Evolutionary conservation across 352 stramenopile genomes (phyloP).

Genomic region (Globisporangium lucens): DNA sequence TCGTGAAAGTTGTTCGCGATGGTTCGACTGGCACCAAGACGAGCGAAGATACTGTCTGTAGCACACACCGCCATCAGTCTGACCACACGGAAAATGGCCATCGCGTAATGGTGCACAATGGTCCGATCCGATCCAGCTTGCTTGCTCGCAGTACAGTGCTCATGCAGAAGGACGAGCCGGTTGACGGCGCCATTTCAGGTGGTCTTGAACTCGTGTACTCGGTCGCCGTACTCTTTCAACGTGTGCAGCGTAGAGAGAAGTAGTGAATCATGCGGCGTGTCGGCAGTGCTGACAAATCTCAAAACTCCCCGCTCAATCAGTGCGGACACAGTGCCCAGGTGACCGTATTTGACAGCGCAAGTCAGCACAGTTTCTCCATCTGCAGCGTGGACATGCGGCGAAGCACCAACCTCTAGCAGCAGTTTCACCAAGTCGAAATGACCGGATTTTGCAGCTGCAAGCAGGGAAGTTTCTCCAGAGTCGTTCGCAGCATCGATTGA

Average conservation of each 20-base stretch:
- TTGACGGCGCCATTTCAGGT: background rate
- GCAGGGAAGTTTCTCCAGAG: background rate
- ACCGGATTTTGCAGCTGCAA: background rate
- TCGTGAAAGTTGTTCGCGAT: background rate
- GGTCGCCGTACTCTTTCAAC: background rate
- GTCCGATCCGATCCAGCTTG: background rate
- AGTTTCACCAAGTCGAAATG: background rate
- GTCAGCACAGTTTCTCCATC: background rate
- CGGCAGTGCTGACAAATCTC: background rate
- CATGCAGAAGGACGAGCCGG: background rate
- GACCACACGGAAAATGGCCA: background rate
- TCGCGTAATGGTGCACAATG: background rate
- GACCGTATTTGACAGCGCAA: background rate
- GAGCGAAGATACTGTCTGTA: background rate
- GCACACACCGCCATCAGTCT: background rate
- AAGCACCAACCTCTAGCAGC: background rate
- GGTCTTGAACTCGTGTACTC: background rate
- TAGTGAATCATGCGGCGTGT: background rate
- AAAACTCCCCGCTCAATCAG: background rate
- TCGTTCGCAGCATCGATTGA: background rate
- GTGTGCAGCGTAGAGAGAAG: background rate
- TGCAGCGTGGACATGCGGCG: background rate
- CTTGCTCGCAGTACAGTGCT: background rate
- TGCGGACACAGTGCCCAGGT: background rate
- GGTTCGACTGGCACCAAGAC: background rate